Percentiles rank a stretch among this genome's conserved stretches.
Conservation (phyloP, 495 filamentous ascomycete genomes). For the Neurospora sp. region DNA sequence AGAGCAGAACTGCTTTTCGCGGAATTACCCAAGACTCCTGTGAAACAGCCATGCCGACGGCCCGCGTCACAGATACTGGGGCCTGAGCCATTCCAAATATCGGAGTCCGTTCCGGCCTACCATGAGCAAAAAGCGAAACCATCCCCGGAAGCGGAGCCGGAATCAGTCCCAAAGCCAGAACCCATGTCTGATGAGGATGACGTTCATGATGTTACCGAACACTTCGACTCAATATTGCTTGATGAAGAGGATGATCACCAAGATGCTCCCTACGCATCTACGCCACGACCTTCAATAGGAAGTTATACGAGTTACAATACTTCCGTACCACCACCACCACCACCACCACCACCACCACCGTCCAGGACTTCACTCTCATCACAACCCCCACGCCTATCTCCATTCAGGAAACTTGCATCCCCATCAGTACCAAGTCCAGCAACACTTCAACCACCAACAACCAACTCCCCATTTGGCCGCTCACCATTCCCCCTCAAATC, state of each 20-base stretch:
- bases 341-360: background rate
- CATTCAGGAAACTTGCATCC: background rate
- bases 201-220: background rate
- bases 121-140: background rate
- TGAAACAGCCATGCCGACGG: conserved; percentile 4
- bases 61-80: background rate
- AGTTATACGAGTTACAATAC: background rate
- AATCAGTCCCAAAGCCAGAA: background rate
- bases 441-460: background rate
- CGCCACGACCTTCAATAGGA: background rate
- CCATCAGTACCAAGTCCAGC: background rate
- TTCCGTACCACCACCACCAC: background rate
- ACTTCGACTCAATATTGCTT: background rate
- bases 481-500: background rate
- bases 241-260: background rate
- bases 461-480: background rate
- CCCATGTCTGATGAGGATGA: background rate
- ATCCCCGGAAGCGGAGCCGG: background rate
- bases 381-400: background rate
- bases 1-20: conserved; percentile 30
- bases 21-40: conserved; percentile 31
- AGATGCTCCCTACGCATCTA: background rate
- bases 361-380: background rate
- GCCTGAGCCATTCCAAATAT: background rate
- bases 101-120: background rate